A percentile compares a stretch with the other conserved stretches of the same genome.
phyloP scores from a whole-genome alignment of 2,329 filamentous ascomycete species.

The Microascus cirrosus region DNA sequence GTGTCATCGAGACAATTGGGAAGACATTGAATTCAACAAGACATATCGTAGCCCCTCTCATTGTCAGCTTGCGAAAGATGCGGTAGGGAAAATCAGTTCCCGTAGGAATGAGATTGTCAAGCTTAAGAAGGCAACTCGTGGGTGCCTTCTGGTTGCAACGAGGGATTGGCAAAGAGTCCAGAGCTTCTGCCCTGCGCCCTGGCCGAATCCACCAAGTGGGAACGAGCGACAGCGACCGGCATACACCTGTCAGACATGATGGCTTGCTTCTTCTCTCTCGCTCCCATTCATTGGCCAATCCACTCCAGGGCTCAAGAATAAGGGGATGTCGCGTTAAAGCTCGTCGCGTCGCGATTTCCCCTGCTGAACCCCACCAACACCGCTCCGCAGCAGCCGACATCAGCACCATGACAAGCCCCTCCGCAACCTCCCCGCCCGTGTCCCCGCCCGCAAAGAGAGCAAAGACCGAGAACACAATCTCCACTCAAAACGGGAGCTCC shows the following conservation, averaged over 20 bases:
- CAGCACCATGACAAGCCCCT: constrained; percentile 1
- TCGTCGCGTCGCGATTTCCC: constrained; percentile 1
- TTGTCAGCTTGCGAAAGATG: too few species aligned
- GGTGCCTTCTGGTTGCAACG: too few species aligned
- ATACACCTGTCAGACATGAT: constrained; percentile 1
- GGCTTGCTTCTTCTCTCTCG: neutral
- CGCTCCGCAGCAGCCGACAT: neutral
- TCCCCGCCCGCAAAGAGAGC: constrained; percentile 74
- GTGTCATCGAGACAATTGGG: too few species aligned
- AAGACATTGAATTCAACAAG: too few species aligned
- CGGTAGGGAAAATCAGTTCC: too few species aligned
- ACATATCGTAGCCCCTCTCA: too few species aligned
- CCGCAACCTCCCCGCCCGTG: constrained; percentile 4
- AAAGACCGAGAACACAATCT: constrained; percentile 43
- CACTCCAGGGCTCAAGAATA: neutral
- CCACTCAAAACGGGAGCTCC: constrained; percentile 6
- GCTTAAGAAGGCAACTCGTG: too few species aligned
- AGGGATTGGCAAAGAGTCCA: too few species aligned
- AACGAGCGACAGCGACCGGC: neutral
- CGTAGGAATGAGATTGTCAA: too few species aligned
- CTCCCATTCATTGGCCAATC: neutral
- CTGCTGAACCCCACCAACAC: neutral
- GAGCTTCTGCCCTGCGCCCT: too few species aligned
- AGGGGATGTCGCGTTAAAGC: neutral
- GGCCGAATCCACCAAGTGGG: too few species aligned